Evolutionary conservation across 108 stramenopile genomes (phyloP), one percentile per base, ranked within the genome.

Genomic region (Nitzschia putrida): DNA sequence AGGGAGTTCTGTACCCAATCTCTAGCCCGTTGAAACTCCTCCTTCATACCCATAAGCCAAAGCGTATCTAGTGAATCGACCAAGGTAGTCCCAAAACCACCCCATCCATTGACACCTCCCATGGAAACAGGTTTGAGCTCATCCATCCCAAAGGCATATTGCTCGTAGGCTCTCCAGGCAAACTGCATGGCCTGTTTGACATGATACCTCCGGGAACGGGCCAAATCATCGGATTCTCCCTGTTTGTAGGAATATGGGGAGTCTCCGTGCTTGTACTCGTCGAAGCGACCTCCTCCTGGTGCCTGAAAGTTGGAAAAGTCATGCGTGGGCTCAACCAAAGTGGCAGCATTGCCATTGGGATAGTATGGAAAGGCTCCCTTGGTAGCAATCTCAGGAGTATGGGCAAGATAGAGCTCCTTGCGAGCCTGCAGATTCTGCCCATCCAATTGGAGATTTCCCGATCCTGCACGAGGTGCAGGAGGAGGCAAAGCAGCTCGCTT

Each of bases 1-100:
- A 97, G 77, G 52, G 85, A 52, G 39, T 87, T 76, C 23, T 80
- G 64, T 0, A 97, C 89, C 97, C 96, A 99, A 23, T 93, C 86
- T 42, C 87, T 50, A 4, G 87, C 97, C 23, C 94, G 77, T 47
- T 72, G 74, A 66, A 98, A 99, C 76, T 97, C 98, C 12, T 94
- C 94, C 50, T 86, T 92, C 82, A 98, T 83, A 26, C 85, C 95
- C 93, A 98, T 94, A 43, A 99, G 71, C 96, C 97, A 98, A 7
- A 98, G 78, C 0, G 97, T 98, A 80, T 98, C 97, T 41, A 98
- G 78, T n/a, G 92, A 76, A 79, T 98, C 97, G 14, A 99, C 92
- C 41, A 97, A 59, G 18, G 97, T 97, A 26, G 95, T 89, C 12
- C 93, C 98, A 73, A 96, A 82, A 25, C 88, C 90, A n/a, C 91